These are phyloP conservation scores for Podaxis carcinomalis DNA, from an alignment of 768 basidiomycete genomes.

Conservation along the genomic window DNA sequence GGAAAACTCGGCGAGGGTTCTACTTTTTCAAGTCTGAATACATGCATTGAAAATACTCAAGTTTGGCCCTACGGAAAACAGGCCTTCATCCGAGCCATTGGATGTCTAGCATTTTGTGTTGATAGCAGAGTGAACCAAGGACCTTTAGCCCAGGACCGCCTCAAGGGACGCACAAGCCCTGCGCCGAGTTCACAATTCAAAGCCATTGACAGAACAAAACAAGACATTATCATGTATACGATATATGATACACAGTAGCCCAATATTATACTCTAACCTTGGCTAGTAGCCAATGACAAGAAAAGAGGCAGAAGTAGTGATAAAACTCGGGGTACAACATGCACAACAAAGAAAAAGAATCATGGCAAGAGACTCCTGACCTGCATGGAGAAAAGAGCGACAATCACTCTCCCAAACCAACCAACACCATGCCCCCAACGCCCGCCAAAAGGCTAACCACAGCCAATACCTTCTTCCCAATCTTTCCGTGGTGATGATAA, in stretches of 20 bases:
- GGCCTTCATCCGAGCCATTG: too few relatives aligned
- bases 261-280: neutral
- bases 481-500: conserved; percentile 17
- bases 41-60: too few relatives aligned
- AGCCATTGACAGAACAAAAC: neutral
- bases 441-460: conserved; percentile 60
- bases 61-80: too few relatives aligned
- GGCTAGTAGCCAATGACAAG: neutral
- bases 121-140: too few relatives aligned
- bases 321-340: neutral
- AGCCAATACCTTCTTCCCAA: conserved; percentile 48
- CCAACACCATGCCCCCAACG: conserved; percentile 57
- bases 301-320: neutral
- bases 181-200: too few relatives aligned
- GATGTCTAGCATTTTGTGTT: too few relatives aligned
- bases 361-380: neutral
- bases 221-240: too few relatives aligned
- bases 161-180: too few relatives aligned
- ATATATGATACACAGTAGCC: neutral
- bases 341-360: neutral
- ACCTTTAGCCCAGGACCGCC: too few relatives aligned
- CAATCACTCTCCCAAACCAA: conserved; percentile 41
- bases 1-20: too few relatives aligned
- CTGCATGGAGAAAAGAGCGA: neutral
- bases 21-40: too few relatives aligned